Conservation (phyloP, 345 rosid genomes). For the Ricinus communis region DNA sequence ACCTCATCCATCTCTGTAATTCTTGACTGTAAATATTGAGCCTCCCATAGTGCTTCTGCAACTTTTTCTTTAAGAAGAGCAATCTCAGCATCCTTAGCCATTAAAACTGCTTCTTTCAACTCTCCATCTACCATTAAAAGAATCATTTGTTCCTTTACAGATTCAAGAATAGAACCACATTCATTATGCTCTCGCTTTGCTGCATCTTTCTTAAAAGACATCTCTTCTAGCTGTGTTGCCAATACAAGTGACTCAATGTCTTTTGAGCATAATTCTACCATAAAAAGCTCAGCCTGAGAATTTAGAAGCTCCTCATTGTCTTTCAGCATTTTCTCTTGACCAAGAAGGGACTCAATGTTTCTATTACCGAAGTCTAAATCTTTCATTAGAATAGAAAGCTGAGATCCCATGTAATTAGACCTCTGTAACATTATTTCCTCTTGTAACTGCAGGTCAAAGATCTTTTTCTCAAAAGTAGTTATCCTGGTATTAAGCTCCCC, state of each 20-base stretch:
- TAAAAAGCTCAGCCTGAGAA: conserved; percentile 53
- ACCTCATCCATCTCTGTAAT: conserved; percentile 38
- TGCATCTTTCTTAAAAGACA: conserved; percentile 33
- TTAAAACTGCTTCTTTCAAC: conserved; percentile 43
- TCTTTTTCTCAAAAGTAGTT: conserved; percentile 64
- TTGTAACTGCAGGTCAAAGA: conserved; percentile 63
- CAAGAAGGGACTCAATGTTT: conserved; percentile 47
- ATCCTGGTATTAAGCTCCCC: conserved; percentile 56
- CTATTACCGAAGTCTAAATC: conserved; percentile 65
- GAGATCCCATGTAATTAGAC: conserved; percentile 72
- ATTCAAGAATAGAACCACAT: conserved; percentile 44
- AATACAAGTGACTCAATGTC: conserved; percentile 69
- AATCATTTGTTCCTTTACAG: conserved; percentile 46
- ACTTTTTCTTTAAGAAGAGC: conserved; percentile 36
- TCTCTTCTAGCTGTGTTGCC: conserved; percentile 52
- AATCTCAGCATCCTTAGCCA: conserved; percentile 38
- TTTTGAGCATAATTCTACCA: conserved; percentile 51
- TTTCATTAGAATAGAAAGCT: conserved; percentile 69
- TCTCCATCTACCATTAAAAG: conserved; percentile 50
- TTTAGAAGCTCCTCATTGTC: conserved; percentile 46
- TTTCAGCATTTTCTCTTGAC: conserved; percentile 54
- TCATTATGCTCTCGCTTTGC: conserved; percentile 33
- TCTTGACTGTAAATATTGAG: conserved; percentile 34
- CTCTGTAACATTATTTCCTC: conserved; percentile 93
- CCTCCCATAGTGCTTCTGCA: conserved; percentile 38